Evolutionary conservation across 2,329 filamentous ascomycete genomes (phyloP).

Genomic region (Lecanicillium sp.): DNA sequence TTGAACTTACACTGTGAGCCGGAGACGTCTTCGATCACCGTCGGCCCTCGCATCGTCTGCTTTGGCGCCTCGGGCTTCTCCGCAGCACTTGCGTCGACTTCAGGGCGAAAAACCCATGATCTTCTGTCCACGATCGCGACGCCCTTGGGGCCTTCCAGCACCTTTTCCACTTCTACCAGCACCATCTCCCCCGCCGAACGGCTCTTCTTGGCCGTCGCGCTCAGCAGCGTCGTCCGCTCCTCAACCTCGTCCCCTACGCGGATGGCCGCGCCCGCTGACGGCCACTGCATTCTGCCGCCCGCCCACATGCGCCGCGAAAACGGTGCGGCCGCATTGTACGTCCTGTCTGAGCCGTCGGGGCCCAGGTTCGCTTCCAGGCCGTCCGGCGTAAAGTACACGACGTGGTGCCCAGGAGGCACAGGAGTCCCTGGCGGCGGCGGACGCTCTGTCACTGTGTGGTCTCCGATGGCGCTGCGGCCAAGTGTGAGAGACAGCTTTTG

Average conservation of each 20-base stretch:
- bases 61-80: constrained; percentile 12
- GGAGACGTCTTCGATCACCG: constrained; percentile 16
- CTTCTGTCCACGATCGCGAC: constrained; percentile 49
- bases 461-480: constrained; percentile 38
- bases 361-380: constrained; percentile 50
- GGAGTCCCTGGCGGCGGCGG: constrained; percentile 39
- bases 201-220: constrained; percentile 49
- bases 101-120: constrained; percentile 42
- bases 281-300: constrained; percentile 53
- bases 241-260: constrained; percentile 49
- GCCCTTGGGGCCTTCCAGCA: constrained; percentile 45
- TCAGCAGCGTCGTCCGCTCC: constrained; percentile 51
- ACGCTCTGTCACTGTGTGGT: constrained; percentile 31
- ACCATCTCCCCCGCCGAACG: constrained; percentile 55
- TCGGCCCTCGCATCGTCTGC: constrained; percentile 15
- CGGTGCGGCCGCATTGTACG: constrained; percentile 52
- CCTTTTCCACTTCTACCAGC: constrained; percentile 58
- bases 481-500: constrained; percentile 57
- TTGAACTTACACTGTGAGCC: constrained; percentile 17
- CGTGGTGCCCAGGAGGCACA: constrained; percentile 54
- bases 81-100: constrained; percentile 21
- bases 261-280: constrained; percentile 24
- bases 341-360: constrained; percentile 53
- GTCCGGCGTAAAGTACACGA: constrained; percentile 57
- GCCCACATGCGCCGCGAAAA: constrained; percentile 65